Conservation (phyloP, 139 green algal species). For the Tetradesmus obliquus region DNA sequence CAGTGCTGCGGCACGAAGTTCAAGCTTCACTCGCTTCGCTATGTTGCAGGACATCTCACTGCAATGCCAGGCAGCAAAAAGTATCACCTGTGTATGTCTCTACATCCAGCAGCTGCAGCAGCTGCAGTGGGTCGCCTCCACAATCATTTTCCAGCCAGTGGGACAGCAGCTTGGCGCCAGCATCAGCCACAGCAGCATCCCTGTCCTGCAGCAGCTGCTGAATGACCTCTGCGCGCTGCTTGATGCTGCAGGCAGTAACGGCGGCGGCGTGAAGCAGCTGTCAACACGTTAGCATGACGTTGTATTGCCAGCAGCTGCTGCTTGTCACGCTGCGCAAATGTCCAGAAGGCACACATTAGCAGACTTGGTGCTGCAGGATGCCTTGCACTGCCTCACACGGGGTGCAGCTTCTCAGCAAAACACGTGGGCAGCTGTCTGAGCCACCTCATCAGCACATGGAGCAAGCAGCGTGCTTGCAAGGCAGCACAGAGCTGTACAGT, state of each 20-base stretch:
- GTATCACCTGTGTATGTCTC: conserved; percentile 38
- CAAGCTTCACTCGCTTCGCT: not conserved
- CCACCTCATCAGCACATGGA: no score
- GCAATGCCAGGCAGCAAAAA: not conserved
- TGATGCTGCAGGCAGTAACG: conserved; percentile 23
- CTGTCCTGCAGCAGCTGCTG: conserved; percentile 32
- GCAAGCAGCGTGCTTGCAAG: no score
- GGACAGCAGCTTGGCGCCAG: conserved; percentile 10
- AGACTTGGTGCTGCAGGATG: no score
- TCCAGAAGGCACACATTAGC: no score
- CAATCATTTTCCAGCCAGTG: conserved; percentile 15
- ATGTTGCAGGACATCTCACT: no score
- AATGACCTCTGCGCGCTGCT: conserved; percentile 27
- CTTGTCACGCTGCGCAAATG: no score
- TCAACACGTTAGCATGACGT: not conserved
- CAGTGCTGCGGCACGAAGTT: not conserved
- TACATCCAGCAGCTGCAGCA: conserved; percentile 37
- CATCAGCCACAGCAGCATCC: conserved; percentile 23
- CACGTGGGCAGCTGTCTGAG: no score
- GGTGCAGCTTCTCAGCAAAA: no score
- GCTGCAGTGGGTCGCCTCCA: not conserved
- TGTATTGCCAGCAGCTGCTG: not conserved
- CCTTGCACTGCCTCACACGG: no score
- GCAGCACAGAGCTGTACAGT: no score
- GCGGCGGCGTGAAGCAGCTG: not conserved